Conservation (phyloP, 148 eudicot species). For the Persicaria maculosa region DNA sequence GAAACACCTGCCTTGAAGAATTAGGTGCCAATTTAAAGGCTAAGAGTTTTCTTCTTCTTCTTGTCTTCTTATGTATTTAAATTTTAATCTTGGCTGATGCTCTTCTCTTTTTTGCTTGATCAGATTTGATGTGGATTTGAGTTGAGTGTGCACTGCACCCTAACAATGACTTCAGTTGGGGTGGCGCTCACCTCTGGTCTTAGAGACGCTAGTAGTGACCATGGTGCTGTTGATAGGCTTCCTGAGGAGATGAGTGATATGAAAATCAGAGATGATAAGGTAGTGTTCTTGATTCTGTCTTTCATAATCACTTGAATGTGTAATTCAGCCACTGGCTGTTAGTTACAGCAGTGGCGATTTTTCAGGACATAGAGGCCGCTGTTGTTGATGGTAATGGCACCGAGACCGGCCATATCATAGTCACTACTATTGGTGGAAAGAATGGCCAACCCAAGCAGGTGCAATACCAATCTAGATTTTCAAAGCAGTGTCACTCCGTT, state of each 20-base stretch:
- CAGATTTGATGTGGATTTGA: constrained; percentile 22
- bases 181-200: constrained; percentile 39
- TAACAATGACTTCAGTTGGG: constrained; percentile 49
- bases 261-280: constrained; percentile 82
- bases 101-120: not conserved
- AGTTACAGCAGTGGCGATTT: not conserved
- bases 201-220: constrained; percentile 36
- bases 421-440: constrained; percentile 68
- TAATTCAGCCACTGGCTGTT: not conserved
- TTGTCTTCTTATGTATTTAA: not conserved
- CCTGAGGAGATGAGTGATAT: constrained; percentile 81
- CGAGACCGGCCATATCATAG: constrained; percentile 81
- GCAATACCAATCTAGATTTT: not conserved
- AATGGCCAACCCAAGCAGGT: constrained; percentile 95
- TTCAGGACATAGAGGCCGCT: constrained; percentile 66
- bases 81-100: not conserved
- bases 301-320: not conserved
- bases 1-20: not conserved
- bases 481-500: not conserved
- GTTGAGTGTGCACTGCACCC: constrained; percentile 13
- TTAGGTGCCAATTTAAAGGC: not conserved
- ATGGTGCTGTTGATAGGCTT: constrained; percentile 43
- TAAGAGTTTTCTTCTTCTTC: not conserved
- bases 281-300: constrained; percentile 6
- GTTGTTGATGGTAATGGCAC: constrained; percentile 79